Conservation (phyloP, 2,329 filamentous ascomycete species). For the Hymenoscyphus salicellus region DNA sequence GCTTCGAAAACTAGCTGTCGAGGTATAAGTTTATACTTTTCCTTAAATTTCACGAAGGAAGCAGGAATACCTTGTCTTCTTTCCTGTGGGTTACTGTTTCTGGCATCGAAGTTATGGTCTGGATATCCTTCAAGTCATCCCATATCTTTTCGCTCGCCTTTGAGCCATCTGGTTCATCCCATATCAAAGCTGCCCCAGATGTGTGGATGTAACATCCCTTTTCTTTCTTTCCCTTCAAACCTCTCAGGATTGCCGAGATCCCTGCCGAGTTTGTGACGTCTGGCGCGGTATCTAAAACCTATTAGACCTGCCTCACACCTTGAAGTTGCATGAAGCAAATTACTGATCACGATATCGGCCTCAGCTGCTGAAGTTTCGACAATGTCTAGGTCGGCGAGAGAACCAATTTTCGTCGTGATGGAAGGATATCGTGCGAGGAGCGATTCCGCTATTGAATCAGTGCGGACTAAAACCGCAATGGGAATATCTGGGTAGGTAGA, state of each 20-base stretch:
- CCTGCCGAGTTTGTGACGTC: constrained; percentile 11
- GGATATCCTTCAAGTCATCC: background rate
- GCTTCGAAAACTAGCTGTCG: constrained; percentile 7
- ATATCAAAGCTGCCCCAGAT: constrained; percentile 14
- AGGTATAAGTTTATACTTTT: background rate
- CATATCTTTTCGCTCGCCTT: constrained; percentile 3
- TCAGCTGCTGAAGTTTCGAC: constrained; percentile 9
- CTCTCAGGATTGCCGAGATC: constrained; percentile 15
- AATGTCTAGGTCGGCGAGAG: constrained; percentile 13
- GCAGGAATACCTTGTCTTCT: background rate
- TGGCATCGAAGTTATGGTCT: background rate
- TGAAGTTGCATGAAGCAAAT: background rate
- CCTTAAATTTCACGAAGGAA: background rate
- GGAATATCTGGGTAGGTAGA: background rate
- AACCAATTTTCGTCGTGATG: constrained; percentile 8
- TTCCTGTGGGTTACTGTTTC: background rate
- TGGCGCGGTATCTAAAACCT: constrained; percentile 11
- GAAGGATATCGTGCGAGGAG: constrained; percentile 13
- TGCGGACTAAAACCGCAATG: constrained; percentile 13
- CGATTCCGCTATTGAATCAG: constrained; percentile 6
- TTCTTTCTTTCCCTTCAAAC: background rate
- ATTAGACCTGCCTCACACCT: no score
- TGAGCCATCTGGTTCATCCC: constrained; percentile 17
- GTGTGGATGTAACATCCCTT: constrained; percentile 21
- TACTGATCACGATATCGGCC: constrained; percentile 16